A percentile compares a stretch with the other conserved stretches of the same genome.
These are phyloP conservation scores for Cairneyella variabilis DNA, from an alignment of 495 filamentous ascomycete genomes.

Conservation along the genomic window DNA sequence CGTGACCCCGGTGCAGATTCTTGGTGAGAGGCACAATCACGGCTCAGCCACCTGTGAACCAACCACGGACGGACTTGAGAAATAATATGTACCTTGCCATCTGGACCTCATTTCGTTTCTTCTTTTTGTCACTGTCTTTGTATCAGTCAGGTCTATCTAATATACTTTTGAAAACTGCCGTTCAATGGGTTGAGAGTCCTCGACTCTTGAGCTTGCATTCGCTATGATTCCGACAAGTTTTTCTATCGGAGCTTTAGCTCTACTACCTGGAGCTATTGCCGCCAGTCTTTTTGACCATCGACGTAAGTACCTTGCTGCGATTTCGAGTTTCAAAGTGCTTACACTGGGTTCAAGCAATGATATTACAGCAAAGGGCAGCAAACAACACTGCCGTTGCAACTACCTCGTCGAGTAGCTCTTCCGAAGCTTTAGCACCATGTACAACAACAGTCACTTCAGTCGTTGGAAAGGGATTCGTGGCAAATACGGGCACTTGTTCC, in stretches of 20 bases:
- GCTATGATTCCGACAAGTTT: conserved; percentile 12
- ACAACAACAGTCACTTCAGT: not conserved
- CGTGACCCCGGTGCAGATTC: not conserved
- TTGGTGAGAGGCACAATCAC: not conserved
- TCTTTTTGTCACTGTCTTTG: not conserved
- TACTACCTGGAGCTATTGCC: conserved; percentile 7
- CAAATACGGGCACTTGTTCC: not conserved
- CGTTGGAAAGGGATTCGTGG: not conserved
- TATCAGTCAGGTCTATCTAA: not conserved
- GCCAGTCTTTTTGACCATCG: not conserved
- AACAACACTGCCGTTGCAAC: not conserved
- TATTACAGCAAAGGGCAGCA: not conserved
- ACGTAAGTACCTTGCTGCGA: conserved; percentile 7
- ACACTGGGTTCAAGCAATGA: not conserved
- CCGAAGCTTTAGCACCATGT: not conserved
- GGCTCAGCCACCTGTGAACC: conserved; percentile 2
- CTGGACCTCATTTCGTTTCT: not conserved
- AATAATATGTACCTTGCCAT: not conserved
- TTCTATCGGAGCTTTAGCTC: conserved; percentile 7
- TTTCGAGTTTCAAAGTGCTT: not conserved
- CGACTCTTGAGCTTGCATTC: not conserved
- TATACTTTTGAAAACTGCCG: not conserved
- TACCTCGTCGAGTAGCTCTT: not conserved
- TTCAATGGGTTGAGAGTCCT: conserved; percentile 8
- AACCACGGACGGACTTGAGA: not conserved